Evolutionary conservation across 2,329 filamentous ascomycete species (phyloP), one percentile per base, ranked within the genome.

Genomic region (Talaromyces atroroseus): DNA sequence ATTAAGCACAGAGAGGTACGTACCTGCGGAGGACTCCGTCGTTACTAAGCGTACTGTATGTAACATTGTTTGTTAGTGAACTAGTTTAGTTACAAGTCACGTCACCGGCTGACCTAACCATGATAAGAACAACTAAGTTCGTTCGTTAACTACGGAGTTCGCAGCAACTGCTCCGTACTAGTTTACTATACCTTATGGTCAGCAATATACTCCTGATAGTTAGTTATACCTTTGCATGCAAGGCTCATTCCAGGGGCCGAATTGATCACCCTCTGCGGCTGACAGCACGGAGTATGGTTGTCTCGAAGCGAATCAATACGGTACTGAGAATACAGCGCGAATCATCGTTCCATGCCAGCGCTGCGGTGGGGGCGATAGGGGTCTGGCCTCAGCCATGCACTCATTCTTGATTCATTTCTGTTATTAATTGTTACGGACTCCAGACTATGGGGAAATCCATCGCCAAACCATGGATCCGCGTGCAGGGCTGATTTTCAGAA

Each of bases 341-440:
- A 53, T 47, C 42, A 46, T 44, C n/a, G 38, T 10, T 40, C 36
- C 36, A 42, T 48, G 46, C 46, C 46, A 48, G 46, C 46, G 24
- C 21, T 11, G 46, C 46, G 1, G 53, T 56, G 53, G 53, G 53
- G 53, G 47, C 38, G 46, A 50, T 50, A 50, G 47, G 52, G 52
- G 47, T 45, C 53, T 56, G 53, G 53, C 53, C 53, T 4, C 5
- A 40, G 36, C 36, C 36, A 40, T 40, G n/a, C 11, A 7, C 10
- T 16, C 11, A 36, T 36, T 36, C 5, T 36, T 36, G 38, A 18
- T 20, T 18, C n/a, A 42, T 16, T 38, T 38, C 16, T 3, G 18
- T 40, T 44, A 21, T 44, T 44, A 44, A 21, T 21, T 12, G 18
- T 44, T 44, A 44, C 36, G 36, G n/a, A 18, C 40, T 44, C 40